Evolutionary conservation across 306 rosid species (phyloP).

Genomic region (Lupinus albus): DNA sequence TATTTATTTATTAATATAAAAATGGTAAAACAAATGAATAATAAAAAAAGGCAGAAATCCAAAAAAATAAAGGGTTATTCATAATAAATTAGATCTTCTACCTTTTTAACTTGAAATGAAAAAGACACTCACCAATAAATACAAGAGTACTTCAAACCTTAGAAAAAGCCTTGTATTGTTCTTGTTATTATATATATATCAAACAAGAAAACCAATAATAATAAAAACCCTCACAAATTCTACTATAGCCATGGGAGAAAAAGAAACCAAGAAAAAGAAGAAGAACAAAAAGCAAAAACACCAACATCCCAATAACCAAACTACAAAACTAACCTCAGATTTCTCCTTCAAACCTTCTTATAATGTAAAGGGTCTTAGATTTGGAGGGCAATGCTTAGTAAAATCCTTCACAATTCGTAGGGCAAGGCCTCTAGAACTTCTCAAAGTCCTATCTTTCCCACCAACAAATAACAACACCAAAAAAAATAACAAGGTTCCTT

Average conservation of each 20-base stretch:
- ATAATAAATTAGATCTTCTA: slow-evolving; percentile 27
- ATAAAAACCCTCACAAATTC: background rate
- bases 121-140: slow-evolving; percentile 8
- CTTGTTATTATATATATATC: slow-evolving; percentile 36
- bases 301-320: slow-evolving; percentile 84
- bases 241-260: slow-evolving; percentile 56
- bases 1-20: no score
- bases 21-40: no score
- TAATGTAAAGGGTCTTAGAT: slow-evolving; percentile 87
- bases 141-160: background rate
- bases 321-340: slow-evolving; percentile 67
- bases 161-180: slow-evolving; percentile 34
- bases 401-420: slow-evolving; percentile 90
- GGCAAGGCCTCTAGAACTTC: slow-evolving; percentile 74
- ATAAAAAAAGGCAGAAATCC: no score
- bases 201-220: slow-evolving; percentile 42
- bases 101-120: slow-evolving; percentile 43
- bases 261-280: slow-evolving; percentile 47
- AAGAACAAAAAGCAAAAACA: slow-evolving; percentile 89
- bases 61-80: no score
- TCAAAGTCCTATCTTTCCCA: slow-evolving; percentile 74
- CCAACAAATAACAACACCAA: slow-evolving; percentile 50
- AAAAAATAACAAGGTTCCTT: slow-evolving; percentile 49
- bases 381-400: slow-evolving; percentile 94
- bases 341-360: slow-evolving; percentile 87